Base-by-base conservation (phyloP, 371 early-diverging fungal species). In the Rhizopus microsporus region DNA sequence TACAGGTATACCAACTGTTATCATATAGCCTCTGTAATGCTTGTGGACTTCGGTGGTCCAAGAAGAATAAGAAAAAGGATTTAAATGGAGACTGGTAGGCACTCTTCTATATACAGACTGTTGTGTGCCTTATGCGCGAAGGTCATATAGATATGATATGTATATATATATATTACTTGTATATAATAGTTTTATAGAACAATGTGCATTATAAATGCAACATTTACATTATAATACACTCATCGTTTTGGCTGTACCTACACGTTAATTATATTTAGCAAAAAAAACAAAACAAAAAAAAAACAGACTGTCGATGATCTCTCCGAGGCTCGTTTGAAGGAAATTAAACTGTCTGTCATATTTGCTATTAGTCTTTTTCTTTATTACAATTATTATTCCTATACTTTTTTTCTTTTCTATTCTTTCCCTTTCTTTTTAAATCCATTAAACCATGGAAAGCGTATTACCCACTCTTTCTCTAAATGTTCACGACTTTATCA, bases 11-110 rank as follows among this genome's bases (percentile, higher is more conserved):
- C 29, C 23, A 46, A 46, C 29, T 46, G 17, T 7, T 29, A 23
- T 23, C 23, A 46, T 29, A 10, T 71, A 81, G 81, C 5, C 62
- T 81, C 17, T 78, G 78, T 55, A 81, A 81, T 52, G 78, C 81
- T 6, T 81, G 81, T 64, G 81, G 81, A 32, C 45, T 81, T 49
- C 68, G 80, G 12, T 71, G 71, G 71, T 51, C 64, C 10, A 71
- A 71, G 49, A 54, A 57, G 15, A 56, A 63, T 17, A 63, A 60
- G 53, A 56, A 54, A 38, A 52, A 45, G 29, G 29, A 46, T 46
- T 46, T 46, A 7, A 46, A 46, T 46, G 46, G 12, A 46, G 30
- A 46, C 46, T 46, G 29, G 30, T 29, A 46, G 29, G 29, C 46
- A 46, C 46, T 29, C 30, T 3, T 23, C 7, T 7, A 46, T 8